Percentiles rank a stretch among this genome's conserved stretches.
phyloP scores from a whole-genome alignment of 31 red algal species.

The Endocladia muricata region DNA sequence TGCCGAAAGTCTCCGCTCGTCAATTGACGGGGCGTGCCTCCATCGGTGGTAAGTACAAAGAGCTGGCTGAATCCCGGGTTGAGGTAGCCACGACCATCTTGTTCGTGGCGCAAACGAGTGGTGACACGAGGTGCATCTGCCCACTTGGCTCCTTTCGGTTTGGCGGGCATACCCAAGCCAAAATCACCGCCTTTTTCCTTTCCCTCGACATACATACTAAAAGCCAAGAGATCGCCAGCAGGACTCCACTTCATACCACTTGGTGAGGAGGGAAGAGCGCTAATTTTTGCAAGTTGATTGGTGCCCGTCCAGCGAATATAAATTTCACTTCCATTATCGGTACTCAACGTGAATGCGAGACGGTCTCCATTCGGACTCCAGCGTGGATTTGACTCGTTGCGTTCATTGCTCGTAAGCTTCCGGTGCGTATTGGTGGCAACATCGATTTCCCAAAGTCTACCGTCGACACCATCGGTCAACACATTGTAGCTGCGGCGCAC shows the following conservation, averaged over 20 bases:
- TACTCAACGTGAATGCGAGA: not conserved
- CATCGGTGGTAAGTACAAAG: not conserved
- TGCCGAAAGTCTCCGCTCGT: not conserved
- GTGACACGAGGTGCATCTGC: not conserved
- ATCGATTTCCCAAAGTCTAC: not conserved
- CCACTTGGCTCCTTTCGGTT: constrained; percentile 1
- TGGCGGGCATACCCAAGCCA: not conserved
- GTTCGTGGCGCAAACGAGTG: not conserved
- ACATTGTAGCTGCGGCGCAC: not conserved
- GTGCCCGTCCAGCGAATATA: not conserved
- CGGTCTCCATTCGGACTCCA: not conserved
- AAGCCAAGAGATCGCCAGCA: not conserved
- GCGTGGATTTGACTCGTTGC: too few species aligned
- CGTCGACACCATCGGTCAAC: not conserved
- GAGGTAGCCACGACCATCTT: not conserved
- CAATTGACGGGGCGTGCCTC: not conserved
- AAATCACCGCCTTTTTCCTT: not conserved
- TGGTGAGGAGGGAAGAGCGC: not conserved
- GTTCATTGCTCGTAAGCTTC: too few species aligned
- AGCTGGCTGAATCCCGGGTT: not conserved
- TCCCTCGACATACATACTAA: not conserved
- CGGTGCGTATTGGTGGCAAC: not conserved
- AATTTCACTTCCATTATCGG: not conserved
- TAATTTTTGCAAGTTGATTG: not conserved
- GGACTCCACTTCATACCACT: not conserved